A percentile compares a stretch with the other conserved stretches of the same genome.
Evolutionary conservation across 108 stramenopile genomes (phyloP).

Genomic region (Fragilaria radians): DNA sequence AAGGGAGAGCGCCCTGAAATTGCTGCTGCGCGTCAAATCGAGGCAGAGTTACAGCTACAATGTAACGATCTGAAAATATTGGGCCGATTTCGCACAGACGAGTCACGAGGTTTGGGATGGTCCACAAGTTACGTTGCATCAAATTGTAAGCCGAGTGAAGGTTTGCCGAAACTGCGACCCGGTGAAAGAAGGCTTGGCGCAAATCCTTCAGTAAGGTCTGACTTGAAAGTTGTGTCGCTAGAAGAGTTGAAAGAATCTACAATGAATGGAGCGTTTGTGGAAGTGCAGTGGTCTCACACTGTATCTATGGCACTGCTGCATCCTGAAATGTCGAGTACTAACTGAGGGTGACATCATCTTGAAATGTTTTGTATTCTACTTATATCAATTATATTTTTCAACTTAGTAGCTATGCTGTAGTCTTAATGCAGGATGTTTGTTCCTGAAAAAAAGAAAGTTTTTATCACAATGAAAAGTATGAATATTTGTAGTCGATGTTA

Average conservation of each 20-base stretch:
- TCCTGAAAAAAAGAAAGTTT: too few species aligned
- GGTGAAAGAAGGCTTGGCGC: conserved; percentile 1
- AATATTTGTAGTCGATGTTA: too few species aligned
- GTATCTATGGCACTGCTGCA: conserved; percentile 63
- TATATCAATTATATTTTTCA: too few species aligned
- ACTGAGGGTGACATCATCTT: not conserved
- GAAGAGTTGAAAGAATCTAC: conserved; percentile 34
- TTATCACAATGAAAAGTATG: too few species aligned
- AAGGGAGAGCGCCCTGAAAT: conserved; percentile 10
- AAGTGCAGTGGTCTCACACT: conserved; percentile 81
- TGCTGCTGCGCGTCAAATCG: conserved; percentile 26
- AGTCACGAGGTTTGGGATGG: conserved; percentile 79
- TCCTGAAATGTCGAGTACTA: conserved; percentile 1
- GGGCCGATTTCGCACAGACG: conserved; percentile 67
- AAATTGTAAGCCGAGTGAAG: conserved; percentile 25
- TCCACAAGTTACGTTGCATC: conserved; percentile 48
- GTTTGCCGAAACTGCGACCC: not conserved
- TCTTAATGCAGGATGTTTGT: too few species aligned
- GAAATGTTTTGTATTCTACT: too few species aligned
- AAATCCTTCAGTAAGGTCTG: conserved; percentile 33
- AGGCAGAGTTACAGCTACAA: conserved; percentile 20
- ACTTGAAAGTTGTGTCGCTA: conserved; percentile 37
- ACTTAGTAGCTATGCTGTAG: too few species aligned
- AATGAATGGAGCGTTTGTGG: conserved; percentile 53
- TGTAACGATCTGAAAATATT: conserved; percentile 43